Conservation (phyloP, 441 rosid genomes). For the Populus tomentosa region DNA sequence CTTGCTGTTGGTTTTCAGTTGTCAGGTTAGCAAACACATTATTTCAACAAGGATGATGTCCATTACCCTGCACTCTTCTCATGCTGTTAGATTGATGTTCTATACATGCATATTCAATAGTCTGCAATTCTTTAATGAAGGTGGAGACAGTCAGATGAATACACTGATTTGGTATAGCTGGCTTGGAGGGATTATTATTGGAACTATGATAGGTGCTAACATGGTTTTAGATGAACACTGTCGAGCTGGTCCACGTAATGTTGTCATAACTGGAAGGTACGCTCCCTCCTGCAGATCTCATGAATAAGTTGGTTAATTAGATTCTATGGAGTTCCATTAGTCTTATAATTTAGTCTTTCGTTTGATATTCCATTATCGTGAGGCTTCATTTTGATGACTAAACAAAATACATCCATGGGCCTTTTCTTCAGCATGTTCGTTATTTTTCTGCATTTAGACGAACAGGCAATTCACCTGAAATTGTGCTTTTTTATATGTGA, state of each 20-base stretch:
- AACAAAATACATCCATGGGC: background rate
- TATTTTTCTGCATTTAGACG: background rate
- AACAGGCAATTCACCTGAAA: background rate
- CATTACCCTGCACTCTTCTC: background rate
- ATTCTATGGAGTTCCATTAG: background rate
- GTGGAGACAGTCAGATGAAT: constrained; percentile 84
- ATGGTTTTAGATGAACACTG: constrained; percentile 89
- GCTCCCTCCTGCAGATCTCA: constrained; percentile 3
- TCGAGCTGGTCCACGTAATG: constrained; percentile 89
- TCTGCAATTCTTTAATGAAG: constrained; percentile 33
- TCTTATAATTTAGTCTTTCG: background rate
- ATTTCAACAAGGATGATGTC: background rate
- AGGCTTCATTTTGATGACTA: constrained; percentile 1
- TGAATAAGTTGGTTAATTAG: constrained; percentile 1
- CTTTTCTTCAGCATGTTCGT: background rate
- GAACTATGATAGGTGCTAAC: constrained; percentile 89
- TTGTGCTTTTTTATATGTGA: background rate
- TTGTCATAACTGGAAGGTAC: constrained; percentile 94
- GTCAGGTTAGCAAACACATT: constrained; percentile 54
- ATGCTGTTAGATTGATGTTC: background rate
- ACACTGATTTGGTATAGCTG: constrained; percentile 88
- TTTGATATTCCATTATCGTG: too few relatives aligned
- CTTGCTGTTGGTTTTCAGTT: constrained; percentile 76
- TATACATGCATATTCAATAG: constrained; percentile 9
- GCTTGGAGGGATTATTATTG: constrained; percentile 92